Evolutionary conservation across 495 filamentous ascomycete species (phyloP), one percentile per base, ranked within the genome.

Genomic region (Delitschia confertaspora): DNA sequence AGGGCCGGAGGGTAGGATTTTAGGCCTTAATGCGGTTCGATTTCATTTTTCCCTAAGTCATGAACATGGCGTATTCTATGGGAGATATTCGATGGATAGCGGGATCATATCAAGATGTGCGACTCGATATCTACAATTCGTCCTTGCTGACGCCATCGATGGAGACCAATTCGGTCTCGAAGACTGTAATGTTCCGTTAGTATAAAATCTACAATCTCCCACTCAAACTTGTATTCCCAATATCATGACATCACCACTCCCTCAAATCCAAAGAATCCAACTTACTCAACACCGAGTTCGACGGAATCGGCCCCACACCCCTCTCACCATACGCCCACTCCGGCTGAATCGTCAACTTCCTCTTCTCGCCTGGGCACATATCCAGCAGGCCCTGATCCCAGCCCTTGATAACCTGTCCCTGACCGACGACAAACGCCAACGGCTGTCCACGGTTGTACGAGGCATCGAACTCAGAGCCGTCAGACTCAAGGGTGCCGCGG

Each of bases 351-450:
- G 64, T 67, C 45, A 67, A 48, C 50, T 46, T 58, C 43, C 64
- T 51, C 62, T 67, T 67, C 43, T 67, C 64, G 3, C 64, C 64
- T n/a, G 51, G 40, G 46, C 64, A 67, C 64, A 67, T 67, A 36
- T 64, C 64, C 38, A 67, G 35, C 24, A 67, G 51, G 4, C 64
- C 64, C 44, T 65, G 54, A 38, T 67, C 63, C 59, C 64, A 69
- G 26, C 66, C 66, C 43, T 66, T 66, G 60, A 69, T 69, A 25
- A 69, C 66, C 50, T 62, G 60, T 9, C 66, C 66, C 27, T 60
- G 53, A 39, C 66, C 66, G 19, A 69, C 57, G 26, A 41, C 53
- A 50, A 69, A 69, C 29, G 44, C 46, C 9, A 69, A 51, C 4
- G 66, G 66, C 26, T 45, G 36, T 32, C 63, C 65, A 42, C 66